Evolutionary conservation across 495 filamentous ascomycete genomes (phyloP).

Genomic region (Lichenothelia convexa): DNA sequence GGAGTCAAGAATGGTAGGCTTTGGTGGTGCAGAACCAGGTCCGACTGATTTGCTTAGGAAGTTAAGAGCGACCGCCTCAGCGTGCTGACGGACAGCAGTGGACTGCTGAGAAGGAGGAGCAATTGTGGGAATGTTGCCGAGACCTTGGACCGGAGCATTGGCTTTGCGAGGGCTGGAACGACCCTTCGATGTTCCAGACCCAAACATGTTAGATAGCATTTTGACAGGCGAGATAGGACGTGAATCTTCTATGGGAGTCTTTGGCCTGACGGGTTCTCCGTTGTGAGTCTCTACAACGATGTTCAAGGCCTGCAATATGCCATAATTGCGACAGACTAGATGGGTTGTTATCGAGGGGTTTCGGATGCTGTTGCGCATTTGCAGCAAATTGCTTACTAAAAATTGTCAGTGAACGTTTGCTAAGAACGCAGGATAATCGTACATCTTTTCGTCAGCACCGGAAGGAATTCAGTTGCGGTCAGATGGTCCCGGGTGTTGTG

Average conservation of each 20-base stretch:
- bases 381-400: slow-evolving; percentile 44
- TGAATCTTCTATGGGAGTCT: slow-evolving; percentile 35
- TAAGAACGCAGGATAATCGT: slow-evolving; percentile 16
- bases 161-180: slow-evolving; percentile 9
- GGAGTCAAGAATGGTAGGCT: background rate
- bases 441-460: slow-evolving; percentile 51
- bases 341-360: slow-evolving; percentile 48
- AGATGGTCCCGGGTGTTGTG: slow-evolving; percentile 48
- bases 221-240: slow-evolving; percentile 77
- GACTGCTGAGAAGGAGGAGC: slow-evolving; percentile 12
- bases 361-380: slow-evolving; percentile 46
- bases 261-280: slow-evolving; percentile 23
- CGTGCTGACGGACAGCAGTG: no score
- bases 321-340: slow-evolving; percentile 48
- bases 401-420: slow-evolving; percentile 7
- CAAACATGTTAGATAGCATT: slow-evolving; percentile 66
- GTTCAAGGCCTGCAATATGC: slow-evolving; percentile 54
- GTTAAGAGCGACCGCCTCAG: no score
- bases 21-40: background rate
- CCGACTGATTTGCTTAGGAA: no score
- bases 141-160: slow-evolving; percentile 2
- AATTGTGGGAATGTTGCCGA: slow-evolving; percentile 20
- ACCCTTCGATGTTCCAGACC: slow-evolving; percentile 28
- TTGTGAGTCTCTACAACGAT: no score
- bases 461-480: slow-evolving; percentile 44